Evolutionary conservation across 805 yeast genomes (phyloP).

Genomic region (Zygosaccharomyces kombuchaensis): DNA sequence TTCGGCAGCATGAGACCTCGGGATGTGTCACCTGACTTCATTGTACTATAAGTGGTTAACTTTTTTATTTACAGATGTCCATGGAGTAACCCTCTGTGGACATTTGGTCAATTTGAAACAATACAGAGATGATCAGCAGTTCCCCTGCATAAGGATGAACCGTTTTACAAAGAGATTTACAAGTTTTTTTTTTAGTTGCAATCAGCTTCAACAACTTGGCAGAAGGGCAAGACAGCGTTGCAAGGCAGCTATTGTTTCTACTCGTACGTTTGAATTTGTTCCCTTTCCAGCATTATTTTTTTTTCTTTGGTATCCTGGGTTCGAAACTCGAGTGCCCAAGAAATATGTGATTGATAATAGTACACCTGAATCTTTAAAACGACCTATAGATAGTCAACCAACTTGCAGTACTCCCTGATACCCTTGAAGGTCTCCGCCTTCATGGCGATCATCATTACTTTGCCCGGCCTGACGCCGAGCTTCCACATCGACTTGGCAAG

Average conservation of each 20-base stretch:
- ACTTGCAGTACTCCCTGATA: constrained; percentile 17
- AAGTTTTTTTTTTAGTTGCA: constrained; percentile 58
- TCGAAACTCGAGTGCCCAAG: background rate
- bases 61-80: constrained; percentile 2
- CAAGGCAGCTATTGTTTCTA: too few species aligned
- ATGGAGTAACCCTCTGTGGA: constrained; percentile 47
- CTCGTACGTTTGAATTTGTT: too few species aligned
- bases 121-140: constrained; percentile 99
- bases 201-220: too few species aligned
- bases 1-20: background rate
- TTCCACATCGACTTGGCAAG: constrained; percentile 25
- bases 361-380: background rate
- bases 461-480: constrained; percentile 16
- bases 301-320: background rate
- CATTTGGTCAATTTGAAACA: constrained; percentile 99
- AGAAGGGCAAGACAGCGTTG: too few species aligned
- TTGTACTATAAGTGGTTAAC: background rate
- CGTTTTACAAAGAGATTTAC: constrained; percentile 99
- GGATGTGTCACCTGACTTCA: background rate
- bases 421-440: constrained; percentile 21
- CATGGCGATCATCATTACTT: constrained; percentile 20
- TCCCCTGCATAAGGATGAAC: constrained; percentile 99
- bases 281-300: background rate
- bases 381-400: constrained; percentile 15
- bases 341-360: background rate